Percentiles rank a stretch among this genome's conserved stretches.
Conservation (phyloP, 495 filamentous ascomycete genomes). For the Xylaria flabelliformis region DNA sequence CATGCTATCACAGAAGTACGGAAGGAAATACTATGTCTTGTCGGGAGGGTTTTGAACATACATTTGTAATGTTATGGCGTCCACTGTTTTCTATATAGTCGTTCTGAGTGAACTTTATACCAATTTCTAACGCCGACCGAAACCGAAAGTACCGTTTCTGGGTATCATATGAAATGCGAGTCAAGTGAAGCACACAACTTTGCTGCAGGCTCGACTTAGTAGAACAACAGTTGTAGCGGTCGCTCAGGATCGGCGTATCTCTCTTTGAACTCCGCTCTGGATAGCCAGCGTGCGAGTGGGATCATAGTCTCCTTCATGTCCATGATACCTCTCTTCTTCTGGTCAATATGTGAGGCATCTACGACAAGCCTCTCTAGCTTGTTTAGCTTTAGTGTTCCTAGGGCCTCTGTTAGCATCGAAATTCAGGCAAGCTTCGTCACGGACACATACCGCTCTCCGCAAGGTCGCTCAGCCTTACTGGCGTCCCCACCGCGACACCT, state of each 20-base stretch:
- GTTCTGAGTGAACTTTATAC: constrained; percentile 25
- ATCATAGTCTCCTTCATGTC: constrained; percentile 91
- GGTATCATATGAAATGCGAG: constrained; percentile 24
- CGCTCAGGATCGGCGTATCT: constrained; percentile 63
- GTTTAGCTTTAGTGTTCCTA: constrained; percentile 71
- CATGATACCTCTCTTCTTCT: constrained; percentile 88
- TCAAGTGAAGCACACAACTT: background rate
- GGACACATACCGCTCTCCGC: constrained; percentile 71
- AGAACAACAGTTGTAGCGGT: constrained; percentile 66
- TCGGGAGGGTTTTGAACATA: constrained; percentile 24
- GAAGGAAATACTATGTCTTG: constrained; percentile 9
- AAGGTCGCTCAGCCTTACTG: constrained; percentile 78
- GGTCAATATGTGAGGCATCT: constrained; percentile 87
- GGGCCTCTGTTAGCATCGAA: constrained; percentile 28
- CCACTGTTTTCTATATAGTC: constrained; percentile 28
- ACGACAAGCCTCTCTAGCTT: constrained; percentile 80
- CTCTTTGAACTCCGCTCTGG: constrained; percentile 69
- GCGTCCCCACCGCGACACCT: constrained; percentile 89
- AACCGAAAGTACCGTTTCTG: constrained; percentile 19
- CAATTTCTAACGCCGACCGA: constrained; percentile 27
- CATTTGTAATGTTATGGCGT: constrained; percentile 29
- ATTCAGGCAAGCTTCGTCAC: constrained; percentile 3
- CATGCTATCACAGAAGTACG: constrained; percentile 21
- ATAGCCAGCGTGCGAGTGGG: constrained; percentile 73
- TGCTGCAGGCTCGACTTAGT: constrained; percentile 37